These are phyloP conservation scores for Graphilbum fragrans DNA, from an alignment of 2,329 filamentous ascomycete species.

Conservation along the genomic window DNA sequence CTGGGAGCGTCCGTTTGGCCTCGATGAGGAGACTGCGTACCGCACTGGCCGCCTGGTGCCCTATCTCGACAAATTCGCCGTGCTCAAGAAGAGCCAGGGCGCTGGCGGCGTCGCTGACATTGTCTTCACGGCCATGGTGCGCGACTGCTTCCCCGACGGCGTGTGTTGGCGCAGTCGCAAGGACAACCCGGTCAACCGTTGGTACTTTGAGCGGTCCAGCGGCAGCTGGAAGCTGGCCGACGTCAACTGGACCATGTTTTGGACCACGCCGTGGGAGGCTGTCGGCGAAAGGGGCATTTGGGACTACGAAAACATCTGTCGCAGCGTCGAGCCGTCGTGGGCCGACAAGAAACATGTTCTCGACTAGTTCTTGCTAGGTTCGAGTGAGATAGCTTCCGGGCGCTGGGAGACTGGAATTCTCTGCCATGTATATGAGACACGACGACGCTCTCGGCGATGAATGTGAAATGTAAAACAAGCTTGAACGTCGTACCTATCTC, in stretches of 20 bases:
- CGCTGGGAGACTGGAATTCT: background rate
- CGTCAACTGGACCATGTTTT: constrained; percentile 97
- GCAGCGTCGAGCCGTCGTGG: constrained; percentile 51
- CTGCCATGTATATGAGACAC: background rate
- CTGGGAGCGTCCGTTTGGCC: constrained; percentile 63
- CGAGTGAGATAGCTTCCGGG: too few species aligned
- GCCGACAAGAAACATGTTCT: constrained; percentile 44
- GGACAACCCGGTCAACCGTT: constrained; percentile 95
- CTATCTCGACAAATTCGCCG: constrained; percentile 95
- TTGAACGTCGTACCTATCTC: too few species aligned
- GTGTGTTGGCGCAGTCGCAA: constrained; percentile 87
- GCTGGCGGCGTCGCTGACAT: constrained; percentile 89
- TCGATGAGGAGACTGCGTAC: constrained; percentile 40
- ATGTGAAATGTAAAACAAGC: too few species aligned
- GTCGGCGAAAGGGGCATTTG: constrained; percentile 40
- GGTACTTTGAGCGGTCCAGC: constrained; percentile 88
- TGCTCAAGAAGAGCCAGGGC: constrained; percentile 77
- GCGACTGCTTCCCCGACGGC: constrained; percentile 74
- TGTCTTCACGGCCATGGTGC: constrained; percentile 91
- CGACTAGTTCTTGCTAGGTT: too few species aligned
- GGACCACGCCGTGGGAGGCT: constrained; percentile 65
- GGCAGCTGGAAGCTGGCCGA: constrained; percentile 72
- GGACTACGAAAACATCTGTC: constrained; percentile 68
- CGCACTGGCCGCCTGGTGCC: constrained; percentile 60
- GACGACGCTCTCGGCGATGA: too few species aligned